Evolutionary conservation across 2,329 filamentous ascomycete genomes (phyloP), one percentile per base, ranked within the genome.

Genomic region (Phyllosticta citriasiana): DNA sequence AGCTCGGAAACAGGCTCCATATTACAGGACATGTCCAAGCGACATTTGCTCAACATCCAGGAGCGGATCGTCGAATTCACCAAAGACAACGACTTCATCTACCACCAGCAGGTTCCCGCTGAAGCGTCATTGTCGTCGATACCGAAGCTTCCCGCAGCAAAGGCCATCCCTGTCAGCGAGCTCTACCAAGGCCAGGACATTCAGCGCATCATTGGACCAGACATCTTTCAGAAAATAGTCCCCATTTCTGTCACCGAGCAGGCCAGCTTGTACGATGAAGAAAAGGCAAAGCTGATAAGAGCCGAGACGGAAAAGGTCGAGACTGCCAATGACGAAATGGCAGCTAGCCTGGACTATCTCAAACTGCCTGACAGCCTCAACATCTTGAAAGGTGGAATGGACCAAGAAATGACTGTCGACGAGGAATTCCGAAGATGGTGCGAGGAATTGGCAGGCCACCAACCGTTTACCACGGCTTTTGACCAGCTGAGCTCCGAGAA

Each of bases 1-100:
- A 85, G 84, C 40, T 84, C 89, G 0, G 94, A 99, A 64, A 89
- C 89, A 2, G 89, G 89, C 0, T 69, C 81, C 0, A 80, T 86
- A 58, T 76, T 99, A 40, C 78, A 84, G n/a, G 91, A 96, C 35
- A 83, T 96, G 65, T 87, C 90, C 16, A 96, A 91, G 72, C 84
- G 91, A 64, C 93, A 97, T 68, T 76, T 89, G 27, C 80, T 88
- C 0, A 87, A 85, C 33, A 87, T 96, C 2, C 88, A 96, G 71
- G 88, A 93, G 64, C 92, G 89, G 72, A 78, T 96, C 24, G 79
- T 80, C 19, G 86, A 89, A 63, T 81, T 92, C 57, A 81, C 83
- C 66, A 96, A 96, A 69, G 94, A 99, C 73, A 99, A 99, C 67
- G 94, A 99, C 72, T 97, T 94, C 74, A 96, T 99, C 71, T 99